Percentiles rank a stretch among this genome's conserved stretches.
phyloP scores from a whole-genome alignment of 371 early-diverging fungal species.

The Paraphysoderma sedebokerense region DNA sequence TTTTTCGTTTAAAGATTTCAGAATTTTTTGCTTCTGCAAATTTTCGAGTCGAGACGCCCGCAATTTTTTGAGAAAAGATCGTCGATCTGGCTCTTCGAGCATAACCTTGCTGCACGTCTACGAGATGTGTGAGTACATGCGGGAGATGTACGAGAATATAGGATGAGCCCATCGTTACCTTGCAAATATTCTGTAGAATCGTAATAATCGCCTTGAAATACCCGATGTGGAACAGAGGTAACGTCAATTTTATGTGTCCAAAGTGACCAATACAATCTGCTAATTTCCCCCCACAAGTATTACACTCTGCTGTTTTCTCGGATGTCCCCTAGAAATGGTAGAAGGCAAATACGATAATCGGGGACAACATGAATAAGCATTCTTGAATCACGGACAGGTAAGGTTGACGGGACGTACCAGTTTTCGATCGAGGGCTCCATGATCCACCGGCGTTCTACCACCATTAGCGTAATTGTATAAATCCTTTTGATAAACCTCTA shows the following conservation, averaged over 20 bases:
- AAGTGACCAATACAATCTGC: constrained; percentile 97
- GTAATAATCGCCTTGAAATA: constrained; percentile 79
- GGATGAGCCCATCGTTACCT: constrained; percentile 28
- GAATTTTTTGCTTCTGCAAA: constrained; percentile 45
- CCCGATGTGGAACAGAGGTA: constrained; percentile 98
- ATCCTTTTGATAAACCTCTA: constrained; percentile 81
- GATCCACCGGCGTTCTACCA: constrained; percentile 59
- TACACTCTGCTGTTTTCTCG: constrained; percentile 68
- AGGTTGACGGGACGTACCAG: constrained; percentile 32
- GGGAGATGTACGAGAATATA: neutral
- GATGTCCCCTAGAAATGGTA: constrained; percentile 51
- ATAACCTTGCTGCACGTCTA: constrained; percentile 75
- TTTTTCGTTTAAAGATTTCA: constrained; percentile 64
- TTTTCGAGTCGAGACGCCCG: constrained; percentile 72
- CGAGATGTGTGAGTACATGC: neutral
- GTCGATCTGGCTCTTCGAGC: constrained; percentile 62
- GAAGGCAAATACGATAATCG: neutral
- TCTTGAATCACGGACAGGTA: neutral
- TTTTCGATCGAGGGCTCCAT: constrained; percentile 79
- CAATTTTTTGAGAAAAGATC: constrained; percentile 47
- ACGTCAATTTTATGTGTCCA: constrained; percentile 81
- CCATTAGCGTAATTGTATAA: constrained; percentile 67
- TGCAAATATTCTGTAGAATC: constrained; percentile 95
- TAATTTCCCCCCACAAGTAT: constrained; percentile 80
- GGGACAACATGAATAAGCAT: neutral